Percentiles rank a stretch among this genome's conserved stretches.
phyloP scores from a whole-genome alignment of 2,329 filamentous ascomycete genomes.

The Sarocladium strictum region DNA sequence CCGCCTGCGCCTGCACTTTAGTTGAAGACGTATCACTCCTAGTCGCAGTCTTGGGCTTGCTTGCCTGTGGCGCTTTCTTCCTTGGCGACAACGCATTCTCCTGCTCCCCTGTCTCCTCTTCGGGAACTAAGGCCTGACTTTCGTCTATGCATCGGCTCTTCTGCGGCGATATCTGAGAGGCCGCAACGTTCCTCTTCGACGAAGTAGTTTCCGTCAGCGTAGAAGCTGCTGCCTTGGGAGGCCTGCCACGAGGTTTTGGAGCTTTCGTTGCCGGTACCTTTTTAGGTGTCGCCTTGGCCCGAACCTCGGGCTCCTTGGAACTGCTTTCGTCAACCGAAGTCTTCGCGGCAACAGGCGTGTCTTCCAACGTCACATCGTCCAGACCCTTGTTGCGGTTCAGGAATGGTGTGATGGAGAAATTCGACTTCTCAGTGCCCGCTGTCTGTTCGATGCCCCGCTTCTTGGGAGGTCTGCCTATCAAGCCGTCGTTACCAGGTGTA shows the following conservation, averaged over 20 bases:
- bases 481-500: conserved; percentile 38
- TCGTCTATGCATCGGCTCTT: neutral
- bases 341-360: conserved; percentile 18
- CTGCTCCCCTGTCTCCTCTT: neutral
- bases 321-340: conserved; percentile 10
- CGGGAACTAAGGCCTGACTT: neutral
- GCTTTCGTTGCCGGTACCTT: conserved; percentile 12
- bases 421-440: conserved; percentile 73
- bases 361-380: conserved; percentile 27
- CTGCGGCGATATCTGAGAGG: neutral
- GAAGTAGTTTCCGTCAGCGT: conserved; percentile 36
- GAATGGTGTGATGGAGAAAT: conserved; percentile 91
- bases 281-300: conserved; percentile 10
- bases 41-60: neutral
- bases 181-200: conserved; percentile 36
- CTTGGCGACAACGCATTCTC: neutral
- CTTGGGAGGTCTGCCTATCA: conserved; percentile 40
- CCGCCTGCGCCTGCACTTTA: neutral
- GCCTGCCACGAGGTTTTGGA: neutral
- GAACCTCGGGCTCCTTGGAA: conserved; percentile 11
- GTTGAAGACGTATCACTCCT: neutral
- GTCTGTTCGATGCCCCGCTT: conserved; percentile 49
- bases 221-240: neutral
- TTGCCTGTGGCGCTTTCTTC: neutral
- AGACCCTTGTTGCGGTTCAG: conserved; percentile 67